phyloP scores from a whole-genome alignment of 257 asterid species.

The Misopates orontium region DNA sequence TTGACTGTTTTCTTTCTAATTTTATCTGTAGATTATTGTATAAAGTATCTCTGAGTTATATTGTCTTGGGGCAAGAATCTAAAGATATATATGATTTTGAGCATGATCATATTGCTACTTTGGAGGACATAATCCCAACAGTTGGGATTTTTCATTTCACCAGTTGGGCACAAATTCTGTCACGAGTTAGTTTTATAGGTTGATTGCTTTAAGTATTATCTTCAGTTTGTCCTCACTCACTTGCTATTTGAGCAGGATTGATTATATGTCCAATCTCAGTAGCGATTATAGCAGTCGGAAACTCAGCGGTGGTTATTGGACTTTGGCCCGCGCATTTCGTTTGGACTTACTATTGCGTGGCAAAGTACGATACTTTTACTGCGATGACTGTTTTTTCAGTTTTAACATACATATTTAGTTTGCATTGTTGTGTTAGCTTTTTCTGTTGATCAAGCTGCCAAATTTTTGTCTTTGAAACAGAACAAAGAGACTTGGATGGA shows the following conservation, averaged over 20 bases:
- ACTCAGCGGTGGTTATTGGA: constrained; percentile 75
- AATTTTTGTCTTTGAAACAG: constrained; percentile 35
- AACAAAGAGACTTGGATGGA: constrained; percentile 77
- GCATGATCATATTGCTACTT: background rate
- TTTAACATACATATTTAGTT: background rate
- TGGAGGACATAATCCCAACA: no score
- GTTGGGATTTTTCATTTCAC: no score
- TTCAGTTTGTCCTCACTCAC: background rate
- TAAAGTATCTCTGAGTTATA: no score
- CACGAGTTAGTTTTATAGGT: background rate
- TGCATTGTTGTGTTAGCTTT: background rate
- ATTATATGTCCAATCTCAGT: constrained; percentile 54
- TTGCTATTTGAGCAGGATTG: constrained; percentile 52
- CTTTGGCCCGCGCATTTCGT: constrained; percentile 87
- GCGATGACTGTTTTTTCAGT: background rate
- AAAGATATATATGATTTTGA: no score
- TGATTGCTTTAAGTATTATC: background rate
- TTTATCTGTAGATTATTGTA: no score
- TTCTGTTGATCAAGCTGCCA: background rate
- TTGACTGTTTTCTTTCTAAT: background rate
- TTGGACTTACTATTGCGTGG: constrained; percentile 80
- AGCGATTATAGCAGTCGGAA: constrained; percentile 52
- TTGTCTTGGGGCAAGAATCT: no score
- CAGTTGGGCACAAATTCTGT: no score
- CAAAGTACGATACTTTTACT: constrained; percentile 45